Evolutionary conservation across 257 asterid species (phyloP), one percentile per base, ranked within the genome.

Genomic region (Solanum megistacrolobum): DNA sequence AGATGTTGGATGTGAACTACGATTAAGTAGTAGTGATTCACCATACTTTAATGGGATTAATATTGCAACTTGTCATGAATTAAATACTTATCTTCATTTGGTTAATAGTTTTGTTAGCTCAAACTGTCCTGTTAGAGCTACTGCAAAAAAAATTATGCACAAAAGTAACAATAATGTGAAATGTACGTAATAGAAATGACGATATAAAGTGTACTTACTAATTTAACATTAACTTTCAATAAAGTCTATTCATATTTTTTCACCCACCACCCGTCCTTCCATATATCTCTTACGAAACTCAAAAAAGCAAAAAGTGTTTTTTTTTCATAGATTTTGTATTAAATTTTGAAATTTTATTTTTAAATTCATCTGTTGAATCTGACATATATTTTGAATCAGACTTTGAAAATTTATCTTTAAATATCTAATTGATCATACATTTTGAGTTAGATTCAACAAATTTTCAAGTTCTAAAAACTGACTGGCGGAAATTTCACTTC

Each of bases 1-100:
- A 5, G 99, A 97, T 85, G 96, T 97, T 9, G 99, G 99, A 2
- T 93, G 98, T 86, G 99, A 97, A 89, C 96, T 97, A 32, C 93
- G 98, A 89, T 93, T 97, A 73, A 96, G 98, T 83, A 96, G 98
- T 94, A 93, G 98, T 0, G 94, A 92, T 86, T 94, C 96, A 25
- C 95, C 98, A 13, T 60, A 91, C 58, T 72, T 92, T 4, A 91
- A 89, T 62, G 88, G 91, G 5, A 79, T 90, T 52, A 87, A 91
- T 72, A 88, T 96, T 5, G 98, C 97, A 20, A 85, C 96, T 6
- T 95, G 98, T 43, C 99, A 97, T 52, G 99, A 97, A 16, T 92
- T 97, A 29, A 94, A 95, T 86, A 95, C 99, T 2, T 97, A 96
- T 78, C 96, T 97, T 16, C 96, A 93, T 14, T 90, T 97, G 34